Evolutionary conservation across 2,329 filamentous ascomycete genomes (phyloP).

Genomic region (Aspergillus calidoustus): DNA sequence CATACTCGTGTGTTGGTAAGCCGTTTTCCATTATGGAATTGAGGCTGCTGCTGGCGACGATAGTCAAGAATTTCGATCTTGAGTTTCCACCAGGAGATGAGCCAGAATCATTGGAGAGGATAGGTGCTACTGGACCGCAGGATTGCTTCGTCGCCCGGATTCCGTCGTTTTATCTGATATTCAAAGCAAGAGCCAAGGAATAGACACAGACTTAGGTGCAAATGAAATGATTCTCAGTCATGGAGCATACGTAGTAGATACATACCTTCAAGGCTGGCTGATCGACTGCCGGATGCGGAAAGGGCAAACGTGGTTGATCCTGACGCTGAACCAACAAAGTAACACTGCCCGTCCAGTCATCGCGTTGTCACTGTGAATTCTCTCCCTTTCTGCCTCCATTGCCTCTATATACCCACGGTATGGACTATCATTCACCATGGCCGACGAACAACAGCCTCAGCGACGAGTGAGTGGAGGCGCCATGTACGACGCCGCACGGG

Average conservation of each 20-base stretch:
- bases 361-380: neutral
- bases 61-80: slow-evolving; percentile 17
- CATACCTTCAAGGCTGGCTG: neutral
- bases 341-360: slow-evolving; percentile 15
- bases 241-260: neutral
- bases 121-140: slow-evolving; percentile 10
- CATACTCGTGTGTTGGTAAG: slow-evolving; percentile 16
- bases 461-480: slow-evolving; percentile 13
- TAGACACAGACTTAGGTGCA: too few species aligned
- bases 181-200: slow-evolving; percentile 8
- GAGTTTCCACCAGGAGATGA: slow-evolving; percentile 12
- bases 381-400: slow-evolving; percentile 4
- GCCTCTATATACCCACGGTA: neutral
- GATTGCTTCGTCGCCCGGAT: slow-evolving; percentile 19
- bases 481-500: slow-evolving; percentile 33
- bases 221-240: too few species aligned
- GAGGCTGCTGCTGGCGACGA: slow-evolving; percentile 13
- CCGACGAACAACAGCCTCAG: slow-evolving; percentile 12
- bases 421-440: slow-evolving; percentile 14
- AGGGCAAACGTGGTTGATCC: slow-evolving; percentile 24
- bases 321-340: slow-evolving; percentile 22
- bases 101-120: slow-evolving; percentile 8
- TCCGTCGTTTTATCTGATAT: slow-evolving; percentile 14
- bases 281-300: slow-evolving; percentile 25
- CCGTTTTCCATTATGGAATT: slow-evolving; percentile 20